A percentile compares a stretch with the other conserved stretches of the same genome.
Conservation (phyloP, 176 grass and related monocot species). For the Carex parvula region DNA sequence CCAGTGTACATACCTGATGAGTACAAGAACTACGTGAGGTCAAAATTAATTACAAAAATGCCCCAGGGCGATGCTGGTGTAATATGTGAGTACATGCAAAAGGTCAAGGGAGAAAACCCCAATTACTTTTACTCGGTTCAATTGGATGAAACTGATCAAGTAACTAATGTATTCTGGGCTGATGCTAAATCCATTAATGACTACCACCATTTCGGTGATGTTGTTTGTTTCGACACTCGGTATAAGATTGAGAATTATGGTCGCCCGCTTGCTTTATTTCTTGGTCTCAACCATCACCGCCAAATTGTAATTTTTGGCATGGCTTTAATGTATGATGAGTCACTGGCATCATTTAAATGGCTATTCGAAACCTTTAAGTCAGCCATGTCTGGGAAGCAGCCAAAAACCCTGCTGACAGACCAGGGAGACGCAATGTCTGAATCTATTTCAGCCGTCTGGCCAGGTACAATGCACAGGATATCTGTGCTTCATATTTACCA, state of each 20-base stretch:
- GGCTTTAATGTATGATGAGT: constrained; percentile 65
- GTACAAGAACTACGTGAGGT: constrained; percentile 76
- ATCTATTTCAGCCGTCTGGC: constrained; percentile 52
- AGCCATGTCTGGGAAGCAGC: constrained; percentile 72
- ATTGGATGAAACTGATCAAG: constrained; percentile 73
- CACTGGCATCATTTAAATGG: constrained; percentile 73
- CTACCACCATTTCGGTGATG: constrained; percentile 70
- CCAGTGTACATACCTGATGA: constrained; percentile 59
- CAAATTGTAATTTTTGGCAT: constrained; percentile 63
- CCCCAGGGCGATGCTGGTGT: constrained; percentile 49
- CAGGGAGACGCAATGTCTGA: constrained; percentile 41
- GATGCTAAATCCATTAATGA: constrained; percentile 71
- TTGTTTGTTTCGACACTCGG: constrained; percentile 76
- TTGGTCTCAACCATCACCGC: constrained; percentile 85
- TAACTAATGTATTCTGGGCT: constrained; percentile 75
- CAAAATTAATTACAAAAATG: constrained; percentile 41
- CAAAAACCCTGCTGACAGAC: constrained; percentile 71
- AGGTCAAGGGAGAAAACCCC: constrained; percentile 68
- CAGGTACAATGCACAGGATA: constrained; percentile 50
- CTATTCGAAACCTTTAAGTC: constrained; percentile 64
- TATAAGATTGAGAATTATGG: constrained; percentile 53
- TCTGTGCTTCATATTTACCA: constrained; percentile 64
- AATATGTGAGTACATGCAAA: constrained; percentile 78
- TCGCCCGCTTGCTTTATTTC: constrained; percentile 63
- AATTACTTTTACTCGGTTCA: constrained; percentile 84